These are phyloP conservation scores for Physcomitrium patens DNA, from an alignment of 225 moss, liverwort and hornwort genomes.

Conservation along the genomic window DNA sequence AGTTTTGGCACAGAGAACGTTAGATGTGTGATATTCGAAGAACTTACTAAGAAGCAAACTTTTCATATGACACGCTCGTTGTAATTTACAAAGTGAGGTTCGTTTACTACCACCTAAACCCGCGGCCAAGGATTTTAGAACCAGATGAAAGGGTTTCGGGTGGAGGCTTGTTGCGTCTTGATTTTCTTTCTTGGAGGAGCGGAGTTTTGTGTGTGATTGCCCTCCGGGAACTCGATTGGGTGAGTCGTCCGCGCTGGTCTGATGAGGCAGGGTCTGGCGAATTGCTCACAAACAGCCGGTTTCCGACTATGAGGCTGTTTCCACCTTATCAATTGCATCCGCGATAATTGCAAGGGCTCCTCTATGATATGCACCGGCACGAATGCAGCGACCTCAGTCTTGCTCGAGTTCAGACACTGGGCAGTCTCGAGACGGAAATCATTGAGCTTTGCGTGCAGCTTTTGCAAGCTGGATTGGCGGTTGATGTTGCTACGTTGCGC, in stretches of 20 bases:
- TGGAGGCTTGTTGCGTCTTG: constrained; percentile 24
- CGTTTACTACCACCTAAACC: no score
- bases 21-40: no score
- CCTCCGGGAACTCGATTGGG: not conserved
- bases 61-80: no score
- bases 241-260: constrained; percentile 20
- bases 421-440: constrained; percentile 40
- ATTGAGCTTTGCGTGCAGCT: constrained; percentile 38
- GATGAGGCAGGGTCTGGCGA: constrained; percentile 39
- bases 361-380: constrained; percentile 59
- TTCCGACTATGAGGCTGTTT: constrained; percentile 29
- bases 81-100: no score
- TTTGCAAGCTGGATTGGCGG: constrained; percentile 38
- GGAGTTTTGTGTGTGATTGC: not conserved
- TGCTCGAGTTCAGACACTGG: constrained; percentile 34
- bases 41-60: no score
- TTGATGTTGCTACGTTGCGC: constrained; percentile 23
- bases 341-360: constrained; percentile 47
- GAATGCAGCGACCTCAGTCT: constrained; percentile 52
- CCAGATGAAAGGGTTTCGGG: constrained; percentile 35
- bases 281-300: constrained; percentile 8
- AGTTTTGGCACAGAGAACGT: no score
- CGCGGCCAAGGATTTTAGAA: not conserved
- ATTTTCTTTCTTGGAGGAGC: constrained; percentile 32
- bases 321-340: constrained; percentile 49